Percentiles rank a stretch among this genome's conserved stretches.
These are phyloP conservation scores for Microstroma glucosiphilum DNA, from an alignment of 1,284 basidiomycete species.

Conservation along the genomic window DNA sequence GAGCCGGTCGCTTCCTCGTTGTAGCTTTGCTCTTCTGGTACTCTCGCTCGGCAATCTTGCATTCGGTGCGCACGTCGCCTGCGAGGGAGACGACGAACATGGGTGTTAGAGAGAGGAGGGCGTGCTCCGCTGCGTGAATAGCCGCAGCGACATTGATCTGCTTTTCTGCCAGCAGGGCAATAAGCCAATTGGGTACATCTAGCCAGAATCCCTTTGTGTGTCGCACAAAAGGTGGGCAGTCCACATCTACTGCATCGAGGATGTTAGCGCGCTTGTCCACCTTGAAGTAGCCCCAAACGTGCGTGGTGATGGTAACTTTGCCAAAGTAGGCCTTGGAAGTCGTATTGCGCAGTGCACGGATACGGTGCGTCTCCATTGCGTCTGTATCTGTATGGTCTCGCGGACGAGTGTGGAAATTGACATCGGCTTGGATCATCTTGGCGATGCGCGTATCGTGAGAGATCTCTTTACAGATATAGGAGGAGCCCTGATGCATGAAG, in stretches of 20 bases:
- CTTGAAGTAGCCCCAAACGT: slow-evolving; percentile 62
- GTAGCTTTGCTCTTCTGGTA: slow-evolving; percentile 60
- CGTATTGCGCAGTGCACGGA: slow-evolving; percentile 63
- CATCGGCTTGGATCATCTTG: slow-evolving; percentile 65
- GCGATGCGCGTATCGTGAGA: slow-evolving; percentile 72
- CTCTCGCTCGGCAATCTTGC: slow-evolving; percentile 71
- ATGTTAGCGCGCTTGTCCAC: slow-evolving; percentile 55
- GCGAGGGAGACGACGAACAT: slow-evolving; percentile 63
- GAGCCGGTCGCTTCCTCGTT: slow-evolving; percentile 68
- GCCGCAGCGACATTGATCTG: slow-evolving; percentile 66
- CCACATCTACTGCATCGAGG: slow-evolving; percentile 71
- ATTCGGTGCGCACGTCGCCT: slow-evolving; percentile 73
- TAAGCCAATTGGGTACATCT: slow-evolving; percentile 63
- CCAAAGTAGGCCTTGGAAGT: slow-evolving; percentile 67
- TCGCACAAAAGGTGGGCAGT: slow-evolving; percentile 71
- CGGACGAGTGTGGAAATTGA: slow-evolving; percentile 74
- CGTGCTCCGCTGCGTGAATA: slow-evolving; percentile 79
- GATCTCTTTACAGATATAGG: slow-evolving; percentile 66
- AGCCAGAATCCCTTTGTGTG: slow-evolving; percentile 77
- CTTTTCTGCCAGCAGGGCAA: slow-evolving; percentile 58
- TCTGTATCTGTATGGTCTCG: slow-evolving; percentile 63
- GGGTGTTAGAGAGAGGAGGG: slow-evolving; percentile 63
- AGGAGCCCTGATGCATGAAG: slow-evolving; percentile 49
- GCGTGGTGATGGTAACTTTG: slow-evolving; percentile 62
- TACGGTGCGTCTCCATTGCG: slow-evolving; percentile 69